phyloP scores from a whole-genome alignment of 1,284 basidiomycete species.

The Peniophora sp. region DNA sequence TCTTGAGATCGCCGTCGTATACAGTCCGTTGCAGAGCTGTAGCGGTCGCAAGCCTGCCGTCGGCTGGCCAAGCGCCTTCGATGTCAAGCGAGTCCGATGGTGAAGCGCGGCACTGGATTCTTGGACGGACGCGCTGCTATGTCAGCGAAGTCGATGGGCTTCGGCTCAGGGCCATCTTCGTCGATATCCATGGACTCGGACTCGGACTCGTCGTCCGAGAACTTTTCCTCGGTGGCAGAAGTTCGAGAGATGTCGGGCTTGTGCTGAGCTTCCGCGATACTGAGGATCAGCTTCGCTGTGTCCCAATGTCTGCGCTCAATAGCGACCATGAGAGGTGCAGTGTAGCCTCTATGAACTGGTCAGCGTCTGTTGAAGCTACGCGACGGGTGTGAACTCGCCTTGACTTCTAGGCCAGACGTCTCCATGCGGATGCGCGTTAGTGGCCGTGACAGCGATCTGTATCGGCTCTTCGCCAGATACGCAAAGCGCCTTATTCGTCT shows the following conservation, averaged over 20 bases:
- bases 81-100: conserved; percentile 28
- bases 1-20: conserved; percentile 36
- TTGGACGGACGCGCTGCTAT: conserved; percentile 38
- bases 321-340: conserved; percentile 40
- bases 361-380: too few relatives aligned
- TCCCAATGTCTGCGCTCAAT: conserved; percentile 34
- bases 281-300: conserved; percentile 41
- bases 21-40: conserved; percentile 27
- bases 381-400: neutral
- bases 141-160: conserved; percentile 35
- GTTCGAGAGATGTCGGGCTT: too few relatives aligned
- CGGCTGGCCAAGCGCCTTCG: conserved; percentile 9
- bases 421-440: neutral
- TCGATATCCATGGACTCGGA: conserved; percentile 1
- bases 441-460: conserved; percentile 31
- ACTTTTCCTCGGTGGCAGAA: conserved; percentile 13
- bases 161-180: conserved; percentile 8
- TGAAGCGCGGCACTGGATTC: conserved; percentile 29
- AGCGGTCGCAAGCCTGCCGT: conserved; percentile 4
- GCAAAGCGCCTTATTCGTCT: conserved; percentile 39
- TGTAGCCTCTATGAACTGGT: neutral
- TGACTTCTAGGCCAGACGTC: neutral
- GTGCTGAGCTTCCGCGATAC: conserved; percentile 44
- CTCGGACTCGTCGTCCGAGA: conserved; percentile 26
- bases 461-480: conserved; percentile 32